A percentile compares a stretch with the other conserved stretches of the same genome.
Evolutionary conservation across 2,329 filamentous ascomycete species (phyloP).

Genomic region (Westerdykella aurantiaca): DNA sequence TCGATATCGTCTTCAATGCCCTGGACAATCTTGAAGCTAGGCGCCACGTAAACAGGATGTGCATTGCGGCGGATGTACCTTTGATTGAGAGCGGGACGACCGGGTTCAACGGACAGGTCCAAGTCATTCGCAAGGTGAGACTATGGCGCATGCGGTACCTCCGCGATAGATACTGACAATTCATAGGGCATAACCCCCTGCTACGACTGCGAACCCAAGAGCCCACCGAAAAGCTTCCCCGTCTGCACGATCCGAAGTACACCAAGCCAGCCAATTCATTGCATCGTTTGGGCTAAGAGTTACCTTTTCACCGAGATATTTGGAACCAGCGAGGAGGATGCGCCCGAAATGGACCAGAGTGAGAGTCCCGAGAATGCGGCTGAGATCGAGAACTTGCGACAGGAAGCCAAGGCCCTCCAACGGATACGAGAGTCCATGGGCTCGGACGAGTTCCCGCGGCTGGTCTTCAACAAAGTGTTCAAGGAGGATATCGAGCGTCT

Average conservation of each 20-base stretch:
- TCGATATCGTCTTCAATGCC: conserved; percentile 89
- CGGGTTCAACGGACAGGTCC: conserved; percentile 95
- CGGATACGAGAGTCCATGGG: conserved; percentile 77
- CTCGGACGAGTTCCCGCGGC: conserved; percentile 66
- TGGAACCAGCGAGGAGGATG: conserved; percentile 81
- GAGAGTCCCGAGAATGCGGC: conserved; percentile 75
- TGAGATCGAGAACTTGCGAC: conserved; percentile 81
- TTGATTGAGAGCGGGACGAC: conserved; percentile 96
- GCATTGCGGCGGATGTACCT: conserved; percentile 80
- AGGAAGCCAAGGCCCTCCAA: conserved; percentile 78
- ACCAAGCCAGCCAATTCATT: conserved; percentile 93
- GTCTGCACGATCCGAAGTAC: conserved; percentile 97
- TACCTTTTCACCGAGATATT: conserved; percentile 95
- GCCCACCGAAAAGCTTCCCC: conserved; percentile 85
- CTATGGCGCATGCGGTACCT: neutral
- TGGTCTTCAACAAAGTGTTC: conserved; percentile 92
- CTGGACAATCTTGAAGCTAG: conserved; percentile 92
- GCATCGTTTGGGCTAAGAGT: conserved; percentile 97
- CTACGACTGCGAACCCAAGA: conserved; percentile 90
- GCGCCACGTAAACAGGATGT: conserved; percentile 96
- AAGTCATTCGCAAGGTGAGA: conserved; percentile 77
- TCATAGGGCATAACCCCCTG: conserved; percentile 73
- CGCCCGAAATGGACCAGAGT: conserved; percentile 70
- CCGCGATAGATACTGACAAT: conserved; percentile 3
- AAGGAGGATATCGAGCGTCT: conserved; percentile 75